Conservation (phyloP, 805 yeast species). For the Teunomyces barrocoloradensis region DNA sequence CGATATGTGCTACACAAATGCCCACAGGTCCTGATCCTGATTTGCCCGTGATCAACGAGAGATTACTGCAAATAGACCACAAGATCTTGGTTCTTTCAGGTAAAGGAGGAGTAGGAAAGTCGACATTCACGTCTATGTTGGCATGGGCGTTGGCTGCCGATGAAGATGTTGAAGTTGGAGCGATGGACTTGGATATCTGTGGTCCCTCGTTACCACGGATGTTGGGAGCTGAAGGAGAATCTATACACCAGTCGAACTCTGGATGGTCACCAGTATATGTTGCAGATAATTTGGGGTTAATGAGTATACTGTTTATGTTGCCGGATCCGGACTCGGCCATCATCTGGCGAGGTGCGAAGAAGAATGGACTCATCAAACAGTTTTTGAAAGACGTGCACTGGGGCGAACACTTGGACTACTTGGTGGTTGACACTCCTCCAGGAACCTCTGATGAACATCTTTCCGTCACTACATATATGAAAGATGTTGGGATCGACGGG, state of each 20-base stretch:
- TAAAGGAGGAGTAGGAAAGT: slow-evolving; percentile 96
- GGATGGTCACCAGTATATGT: slow-evolving; percentile 98
- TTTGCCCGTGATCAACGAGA: slow-evolving; percentile 66
- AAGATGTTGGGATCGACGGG: slow-evolving; percentile 91
- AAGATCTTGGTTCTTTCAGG: slow-evolving; percentile 78
- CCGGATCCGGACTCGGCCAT: slow-evolving; percentile 92
- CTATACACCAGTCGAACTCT: slow-evolving; percentile 80
- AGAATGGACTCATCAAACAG: slow-evolving; percentile 88
- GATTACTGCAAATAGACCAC: slow-evolving; percentile 66
- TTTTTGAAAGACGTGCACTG: slow-evolving; percentile 93
- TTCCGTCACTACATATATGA: slow-evolving; percentile 81
- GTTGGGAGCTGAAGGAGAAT: slow-evolving; percentile 88
- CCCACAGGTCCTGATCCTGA: slow-evolving; percentile 97
- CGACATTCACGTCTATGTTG: slow-evolving; percentile 93
- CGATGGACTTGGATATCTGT: slow-evolving; percentile 96
- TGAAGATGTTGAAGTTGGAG: slow-evolving; percentile 82
- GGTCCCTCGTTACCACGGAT: slow-evolving; percentile 96
- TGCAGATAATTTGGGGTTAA: slow-evolving; percentile 89
- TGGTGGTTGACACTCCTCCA: slow-evolving; percentile 95
- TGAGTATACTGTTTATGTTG: slow-evolving; percentile 93
- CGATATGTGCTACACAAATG: slow-evolving; percentile 75
- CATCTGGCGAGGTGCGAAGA: slow-evolving; percentile 97
- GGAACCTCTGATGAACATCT: slow-evolving; percentile 98
- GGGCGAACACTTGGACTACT: slow-evolving; percentile 78
- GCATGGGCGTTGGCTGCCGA: slow-evolving; percentile 91